A percentile compares a stretch with the other conserved stretches of the same genome.
Conservation (phyloP, 2,329 filamentous ascomycete genomes). For the Fusarium aywerte region DNA sequence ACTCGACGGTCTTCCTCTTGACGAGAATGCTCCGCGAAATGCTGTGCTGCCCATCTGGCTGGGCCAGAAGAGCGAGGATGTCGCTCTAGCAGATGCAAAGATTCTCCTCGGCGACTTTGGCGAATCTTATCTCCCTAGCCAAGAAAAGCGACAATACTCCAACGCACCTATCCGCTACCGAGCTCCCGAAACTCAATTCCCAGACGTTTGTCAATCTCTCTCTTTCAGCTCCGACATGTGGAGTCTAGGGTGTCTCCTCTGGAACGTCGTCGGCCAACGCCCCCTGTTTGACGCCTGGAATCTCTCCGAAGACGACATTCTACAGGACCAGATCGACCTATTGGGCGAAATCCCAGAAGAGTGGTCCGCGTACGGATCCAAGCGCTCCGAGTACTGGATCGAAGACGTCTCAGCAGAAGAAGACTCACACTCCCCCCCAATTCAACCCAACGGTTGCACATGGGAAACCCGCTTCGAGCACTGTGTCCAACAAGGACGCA, state of each 20-base stretch:
- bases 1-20: slow-evolving; percentile 34
- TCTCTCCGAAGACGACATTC: slow-evolving; percentile 33
- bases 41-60: slow-evolving; percentile 39
- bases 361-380: slow-evolving; percentile 29
- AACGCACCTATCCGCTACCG: slow-evolving; percentile 35
- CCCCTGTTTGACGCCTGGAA: slow-evolving; percentile 41
- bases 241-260: slow-evolving; percentile 40
- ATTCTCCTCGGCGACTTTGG: slow-evolving; percentile 39
- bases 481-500: slow-evolving; percentile 32
- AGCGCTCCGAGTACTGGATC: slow-evolving; percentile 28
- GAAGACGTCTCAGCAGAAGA: slow-evolving; percentile 28
- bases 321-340: slow-evolving; percentile 35
- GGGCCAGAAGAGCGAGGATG: slow-evolving; percentile 37
- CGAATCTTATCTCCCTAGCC: slow-evolving; percentile 31
- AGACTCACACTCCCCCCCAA: not conserved
- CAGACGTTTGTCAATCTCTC: slow-evolving; percentile 29
- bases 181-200: slow-evolving; percentile 38
- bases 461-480: slow-evolving; percentile 36
- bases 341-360: slow-evolving; percentile 38
- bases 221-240: slow-evolving; percentile 39
- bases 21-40: slow-evolving; percentile 31
- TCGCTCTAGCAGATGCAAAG: slow-evolving; percentile 29
- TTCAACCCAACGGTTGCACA: slow-evolving; percentile 3
- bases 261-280: slow-evolving; percentile 35
- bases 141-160: slow-evolving; percentile 34